Evolutionary conservation across 495 filamentous ascomycete species (phyloP).

Genomic region (Daldinia childiae): DNA sequence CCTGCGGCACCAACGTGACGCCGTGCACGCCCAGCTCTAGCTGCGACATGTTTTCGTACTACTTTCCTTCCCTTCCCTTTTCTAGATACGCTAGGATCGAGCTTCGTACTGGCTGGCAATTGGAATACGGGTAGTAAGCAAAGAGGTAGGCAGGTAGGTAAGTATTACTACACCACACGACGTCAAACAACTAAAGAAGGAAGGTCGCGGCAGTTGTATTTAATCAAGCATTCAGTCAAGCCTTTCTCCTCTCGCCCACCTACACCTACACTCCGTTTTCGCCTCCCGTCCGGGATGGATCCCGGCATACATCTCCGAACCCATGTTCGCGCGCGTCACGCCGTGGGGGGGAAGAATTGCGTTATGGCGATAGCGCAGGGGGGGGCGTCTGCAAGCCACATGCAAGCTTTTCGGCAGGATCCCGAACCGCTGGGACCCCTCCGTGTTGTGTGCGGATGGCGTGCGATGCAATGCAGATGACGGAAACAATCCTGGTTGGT

Average conservation of each 20-base stretch:
- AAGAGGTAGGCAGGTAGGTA: no score
- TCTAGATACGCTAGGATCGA: no score
- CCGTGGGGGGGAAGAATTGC: slow-evolving; percentile 29
- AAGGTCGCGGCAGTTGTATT: not conserved
- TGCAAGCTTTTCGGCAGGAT: not conserved
- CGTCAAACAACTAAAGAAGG: not conserved
- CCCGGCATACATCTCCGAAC: slow-evolving; percentile 17
- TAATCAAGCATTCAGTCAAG: not conserved
- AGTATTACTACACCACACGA: not conserved
- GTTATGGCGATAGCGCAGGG: slow-evolving; percentile 22
- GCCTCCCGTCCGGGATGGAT: slow-evolving; percentile 13
- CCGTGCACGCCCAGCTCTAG: slow-evolving; percentile 31
- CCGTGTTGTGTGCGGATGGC: slow-evolving; percentile 9
- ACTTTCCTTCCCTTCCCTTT: no score
- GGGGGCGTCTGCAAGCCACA: not conserved
- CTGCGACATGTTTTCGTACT: slow-evolving; percentile 24
- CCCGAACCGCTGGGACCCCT: not conserved
- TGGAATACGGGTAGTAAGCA: no score
- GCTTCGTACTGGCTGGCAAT: no score
- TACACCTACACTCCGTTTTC: slow-evolving; percentile 3
- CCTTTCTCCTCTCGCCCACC: no score
- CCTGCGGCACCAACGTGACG: slow-evolving; percentile 50
- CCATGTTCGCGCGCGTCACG: slow-evolving; percentile 30
- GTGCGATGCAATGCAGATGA: slow-evolving; percentile 26
- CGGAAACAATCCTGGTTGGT: slow-evolving; percentile 15